These are phyloP conservation scores for Hanseniaspora lachancei DNA, from an alignment of 805 yeast genomes.

Conservation along the genomic window DNA sequence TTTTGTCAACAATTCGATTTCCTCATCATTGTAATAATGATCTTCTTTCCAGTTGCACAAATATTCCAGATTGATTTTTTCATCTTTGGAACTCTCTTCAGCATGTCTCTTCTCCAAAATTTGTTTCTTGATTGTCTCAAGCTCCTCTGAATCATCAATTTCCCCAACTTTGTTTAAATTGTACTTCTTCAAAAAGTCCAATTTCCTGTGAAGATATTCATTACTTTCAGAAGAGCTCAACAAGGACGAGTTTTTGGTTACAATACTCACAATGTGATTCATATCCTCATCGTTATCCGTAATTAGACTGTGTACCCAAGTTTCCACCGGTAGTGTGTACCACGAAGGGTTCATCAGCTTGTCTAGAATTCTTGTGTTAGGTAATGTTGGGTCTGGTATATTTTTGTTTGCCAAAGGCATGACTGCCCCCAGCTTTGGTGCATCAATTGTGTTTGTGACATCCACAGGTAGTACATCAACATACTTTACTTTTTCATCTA, in stretches of 20 bases:
- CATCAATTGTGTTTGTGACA: slow-evolving; percentile 24
- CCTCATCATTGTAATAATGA: slow-evolving; percentile 38
- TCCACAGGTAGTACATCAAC: slow-evolving; percentile 54
- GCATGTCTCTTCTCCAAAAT: slow-evolving; percentile 10
- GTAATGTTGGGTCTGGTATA: slow-evolving; percentile 37
- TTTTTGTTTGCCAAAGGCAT: slow-evolving; percentile 32
- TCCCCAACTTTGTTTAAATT: slow-evolving; percentile 7
- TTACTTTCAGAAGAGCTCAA: slow-evolving; percentile 40
- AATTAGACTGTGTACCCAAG: slow-evolving; percentile 46
- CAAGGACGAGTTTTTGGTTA: slow-evolving; percentile 47
- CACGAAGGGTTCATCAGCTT: slow-evolving; percentile 49
- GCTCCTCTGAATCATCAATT: neutral
- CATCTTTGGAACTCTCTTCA: slow-evolving; percentile 4
- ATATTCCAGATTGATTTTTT: slow-evolving; percentile 24
- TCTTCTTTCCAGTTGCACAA: slow-evolving; percentile 40
- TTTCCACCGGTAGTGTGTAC: slow-evolving; percentile 50
- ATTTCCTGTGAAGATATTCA: slow-evolving; percentile 40
- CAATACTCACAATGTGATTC: slow-evolving; percentile 45
- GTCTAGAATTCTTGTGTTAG: slow-evolving; percentile 42
- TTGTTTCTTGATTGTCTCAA: neutral
- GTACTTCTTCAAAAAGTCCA: slow-evolving; percentile 33
- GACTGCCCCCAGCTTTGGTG: slow-evolving; percentile 35
- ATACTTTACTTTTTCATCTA: slow-evolving; percentile 48
- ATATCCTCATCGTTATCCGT: slow-evolving; percentile 28
- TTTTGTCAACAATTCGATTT: slow-evolving; percentile 32